phyloP scores from a whole-genome alignment of 163 green algal genomes.

The Chlorella variabilis region DNA sequence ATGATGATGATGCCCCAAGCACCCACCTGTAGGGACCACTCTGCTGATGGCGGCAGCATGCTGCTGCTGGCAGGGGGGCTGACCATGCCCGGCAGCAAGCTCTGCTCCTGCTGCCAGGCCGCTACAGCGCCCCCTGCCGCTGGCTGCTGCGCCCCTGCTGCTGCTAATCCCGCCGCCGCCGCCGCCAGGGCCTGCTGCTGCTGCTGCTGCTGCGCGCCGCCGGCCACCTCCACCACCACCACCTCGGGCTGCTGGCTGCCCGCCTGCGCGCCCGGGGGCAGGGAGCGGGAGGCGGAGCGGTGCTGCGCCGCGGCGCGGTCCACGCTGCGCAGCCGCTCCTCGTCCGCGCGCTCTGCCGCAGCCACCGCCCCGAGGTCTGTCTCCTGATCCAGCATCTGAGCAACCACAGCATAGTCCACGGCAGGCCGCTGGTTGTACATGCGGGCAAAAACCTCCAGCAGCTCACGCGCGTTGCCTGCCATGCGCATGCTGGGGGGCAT shows the following conservation, averaged over 20 bases:
- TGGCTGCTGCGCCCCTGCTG: background rate
- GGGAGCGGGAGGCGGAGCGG: conserved; percentile 3
- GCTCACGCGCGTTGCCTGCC: conserved; percentile 41
- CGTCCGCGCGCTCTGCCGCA: conserved; percentile 21
- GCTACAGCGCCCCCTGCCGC: background rate
- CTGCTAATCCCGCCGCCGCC: too few relatives aligned
- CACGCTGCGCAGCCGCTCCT: background rate
- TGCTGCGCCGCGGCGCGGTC: background rate
- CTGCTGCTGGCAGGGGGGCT: background rate
- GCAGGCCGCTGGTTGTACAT: conserved; percentile 44
- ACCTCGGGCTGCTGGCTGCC: background rate
- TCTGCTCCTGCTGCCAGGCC: background rate
- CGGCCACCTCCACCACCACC: background rate
- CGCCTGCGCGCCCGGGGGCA: too few relatives aligned
- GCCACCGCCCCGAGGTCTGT: conserved; percentile 13
- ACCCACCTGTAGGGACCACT: conserved; percentile 34
- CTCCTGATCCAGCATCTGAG: conserved; percentile 41
- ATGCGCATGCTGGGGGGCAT: conserved; percentile 12
- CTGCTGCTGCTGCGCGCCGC: background rate
- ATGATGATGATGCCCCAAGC: too few relatives aligned
- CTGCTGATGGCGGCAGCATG: background rate
- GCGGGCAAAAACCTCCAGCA: conserved; percentile 49
- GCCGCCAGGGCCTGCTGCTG: background rate
- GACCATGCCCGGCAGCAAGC: conserved; percentile 21
- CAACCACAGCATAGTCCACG: conserved; percentile 41